phyloP scores from a whole-genome alignment of 1,139 yeast genomes.

The Hemisphaericaspora lyxosophila region DNA sequence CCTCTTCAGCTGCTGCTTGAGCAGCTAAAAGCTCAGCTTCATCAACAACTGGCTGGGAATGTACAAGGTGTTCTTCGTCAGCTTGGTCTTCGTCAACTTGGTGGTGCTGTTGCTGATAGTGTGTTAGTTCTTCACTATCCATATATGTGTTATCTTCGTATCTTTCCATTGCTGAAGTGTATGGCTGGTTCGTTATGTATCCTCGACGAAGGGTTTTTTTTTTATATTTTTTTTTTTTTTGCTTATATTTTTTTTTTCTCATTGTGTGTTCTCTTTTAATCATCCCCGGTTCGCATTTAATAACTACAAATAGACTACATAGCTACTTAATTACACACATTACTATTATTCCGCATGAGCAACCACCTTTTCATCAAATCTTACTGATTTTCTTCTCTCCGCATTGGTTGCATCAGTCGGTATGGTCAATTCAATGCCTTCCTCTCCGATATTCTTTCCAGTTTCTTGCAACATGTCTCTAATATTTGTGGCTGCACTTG shows the following conservation, averaged over 20 bases:
- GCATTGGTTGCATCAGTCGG: slow-evolving; percentile 35
- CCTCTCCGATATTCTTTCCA: slow-evolving; percentile 34
- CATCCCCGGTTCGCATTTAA: slow-evolving; percentile 1
- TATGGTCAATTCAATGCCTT: slow-evolving; percentile 49
- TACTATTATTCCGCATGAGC: slow-evolving; percentile 18
- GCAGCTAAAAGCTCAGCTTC: slow-evolving; percentile 42
- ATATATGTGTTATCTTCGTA: slow-evolving; percentile 9
- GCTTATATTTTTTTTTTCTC: too few species aligned
- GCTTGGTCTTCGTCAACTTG: slow-evolving; percentile 2
- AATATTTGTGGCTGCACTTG: slow-evolving; percentile 35
- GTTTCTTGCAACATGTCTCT: slow-evolving; percentile 45
- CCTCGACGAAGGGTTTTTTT: too few species aligned
- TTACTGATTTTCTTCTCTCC: slow-evolving; percentile 67
- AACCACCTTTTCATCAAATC: slow-evolving; percentile 64
- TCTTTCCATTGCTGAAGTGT: slow-evolving; percentile 9
- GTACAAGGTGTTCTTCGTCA: slow-evolving; percentile 5
- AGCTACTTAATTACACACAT: too few species aligned
- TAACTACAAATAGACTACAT: not conserved
- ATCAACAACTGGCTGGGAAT: slow-evolving; percentile 27
- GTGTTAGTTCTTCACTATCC: slow-evolving; percentile 6
- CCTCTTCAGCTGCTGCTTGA: slow-evolving; percentile 52
- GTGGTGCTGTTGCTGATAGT: slow-evolving; percentile 5
- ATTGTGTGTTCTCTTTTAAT: not conserved
- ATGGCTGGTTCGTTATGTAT: too few species aligned
- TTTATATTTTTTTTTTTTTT: slow-evolving; percentile 5